Evolutionary conservation across 495 filamentous ascomycete genomes (phyloP).

Genomic region (Gamarada debralockiae): DNA sequence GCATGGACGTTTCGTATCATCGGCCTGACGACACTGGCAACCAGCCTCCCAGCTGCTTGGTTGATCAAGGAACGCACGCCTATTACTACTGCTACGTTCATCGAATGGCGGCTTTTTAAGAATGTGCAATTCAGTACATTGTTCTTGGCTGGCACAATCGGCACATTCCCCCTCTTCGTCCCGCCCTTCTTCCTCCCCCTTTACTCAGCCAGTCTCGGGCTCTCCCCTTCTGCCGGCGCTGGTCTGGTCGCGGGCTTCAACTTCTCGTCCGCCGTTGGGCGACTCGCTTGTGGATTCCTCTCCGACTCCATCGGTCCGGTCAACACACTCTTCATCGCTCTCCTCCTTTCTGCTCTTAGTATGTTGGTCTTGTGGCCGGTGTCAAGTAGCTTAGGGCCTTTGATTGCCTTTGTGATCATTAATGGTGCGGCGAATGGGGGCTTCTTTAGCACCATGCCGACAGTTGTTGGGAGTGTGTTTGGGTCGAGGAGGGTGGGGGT

Average conservation of each 20-base stretch:
- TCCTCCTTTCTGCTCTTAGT: conserved; percentile 50
- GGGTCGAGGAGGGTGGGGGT: conserved; percentile 49
- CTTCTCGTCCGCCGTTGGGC: conserved; percentile 54
- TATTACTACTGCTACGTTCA: conserved; percentile 36
- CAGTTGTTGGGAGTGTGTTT: conserved; percentile 55
- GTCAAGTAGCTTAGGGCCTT: conserved; percentile 55
- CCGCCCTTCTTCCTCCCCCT: conserved; percentile 57
- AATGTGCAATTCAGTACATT: conserved; percentile 46
- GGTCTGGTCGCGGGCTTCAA: conserved; percentile 72
- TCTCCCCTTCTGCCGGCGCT: conserved; percentile 62
- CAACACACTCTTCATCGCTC: conserved; percentile 40
- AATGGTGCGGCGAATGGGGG: conserved; percentile 65
- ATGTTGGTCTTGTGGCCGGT: conserved; percentile 63
- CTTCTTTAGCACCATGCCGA: conserved; percentile 68
- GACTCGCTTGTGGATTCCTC: conserved; percentile 63
- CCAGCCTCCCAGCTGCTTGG: conserved; percentile 51
- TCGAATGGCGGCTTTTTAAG: conserved; percentile 52
- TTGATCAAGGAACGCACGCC: conserved; percentile 51
- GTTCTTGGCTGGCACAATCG: conserved; percentile 52
- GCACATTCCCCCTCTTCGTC: conserved; percentile 57
- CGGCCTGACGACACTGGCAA: conserved; percentile 40
- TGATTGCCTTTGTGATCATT: conserved; percentile 67
- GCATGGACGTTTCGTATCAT: conserved; percentile 67
- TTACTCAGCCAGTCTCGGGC: conserved; percentile 42
- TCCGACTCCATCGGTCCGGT: conserved; percentile 65